phyloP scores from a whole-genome alignment of 352 stramenopile species.

The Pythium phragmiticola region DNA sequence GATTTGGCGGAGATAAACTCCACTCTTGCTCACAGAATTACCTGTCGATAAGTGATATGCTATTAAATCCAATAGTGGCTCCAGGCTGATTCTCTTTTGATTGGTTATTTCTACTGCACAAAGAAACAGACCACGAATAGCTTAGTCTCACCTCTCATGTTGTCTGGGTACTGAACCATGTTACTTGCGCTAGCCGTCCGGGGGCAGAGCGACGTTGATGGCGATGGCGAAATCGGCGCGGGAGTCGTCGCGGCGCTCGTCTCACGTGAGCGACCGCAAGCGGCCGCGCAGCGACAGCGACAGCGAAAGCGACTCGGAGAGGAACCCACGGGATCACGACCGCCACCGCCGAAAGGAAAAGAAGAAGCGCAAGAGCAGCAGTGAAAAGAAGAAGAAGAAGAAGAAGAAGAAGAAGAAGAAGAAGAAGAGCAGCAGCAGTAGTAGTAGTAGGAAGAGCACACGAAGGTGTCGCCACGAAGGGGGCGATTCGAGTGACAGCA shows the following conservation, averaged over 20 bases:
- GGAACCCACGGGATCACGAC: conserved; percentile 10
- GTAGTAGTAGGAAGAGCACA: not conserved
- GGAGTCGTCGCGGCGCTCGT: not conserved
- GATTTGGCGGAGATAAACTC: too few relatives aligned
- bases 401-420: conserved; percentile 12
- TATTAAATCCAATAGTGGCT: too few relatives aligned
- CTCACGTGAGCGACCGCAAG: conserved; percentile 15
- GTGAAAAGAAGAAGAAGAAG: conserved; percentile 33
- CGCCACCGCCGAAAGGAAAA: conserved; percentile 15
- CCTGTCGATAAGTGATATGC: too few relatives aligned
- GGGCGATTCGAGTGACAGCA: not conserved
- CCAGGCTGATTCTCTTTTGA: too few relatives aligned
- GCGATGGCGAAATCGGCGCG: not conserved
- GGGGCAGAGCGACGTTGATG: not conserved
- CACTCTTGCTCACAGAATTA: too few relatives aligned
- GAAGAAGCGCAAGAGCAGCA: conserved; percentile 34
- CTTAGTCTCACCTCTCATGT: too few relatives aligned
- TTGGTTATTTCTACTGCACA: too few relatives aligned
- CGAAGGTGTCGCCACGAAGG: not conserved
- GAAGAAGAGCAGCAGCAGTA: not conserved
- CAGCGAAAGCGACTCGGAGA: conserved; percentile 31
- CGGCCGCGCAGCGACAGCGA: conserved; percentile 9
- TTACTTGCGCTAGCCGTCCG: too few relatives aligned
- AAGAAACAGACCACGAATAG: too few relatives aligned
- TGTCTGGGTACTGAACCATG: not conserved